Evolutionary conservation across 306 rosid genomes (phyloP).

Genomic region (Medicago ruthenica): DNA sequence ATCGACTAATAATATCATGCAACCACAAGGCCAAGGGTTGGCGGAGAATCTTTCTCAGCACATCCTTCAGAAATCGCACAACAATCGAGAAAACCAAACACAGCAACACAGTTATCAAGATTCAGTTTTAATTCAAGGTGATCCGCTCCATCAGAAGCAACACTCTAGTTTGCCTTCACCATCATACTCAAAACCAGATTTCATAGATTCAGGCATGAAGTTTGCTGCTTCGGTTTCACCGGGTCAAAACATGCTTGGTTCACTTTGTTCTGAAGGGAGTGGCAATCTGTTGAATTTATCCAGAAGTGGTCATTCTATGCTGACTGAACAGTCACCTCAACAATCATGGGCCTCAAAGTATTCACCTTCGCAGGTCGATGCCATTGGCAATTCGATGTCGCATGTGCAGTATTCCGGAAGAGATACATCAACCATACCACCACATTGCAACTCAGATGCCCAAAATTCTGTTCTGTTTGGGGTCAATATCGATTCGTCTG

Average conservation of each 20-base stretch:
- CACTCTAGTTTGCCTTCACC: constrained; percentile 69
- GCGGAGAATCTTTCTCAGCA: constrained; percentile 68
- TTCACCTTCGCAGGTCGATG: constrained; percentile 59
- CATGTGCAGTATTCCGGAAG: constrained; percentile 65
- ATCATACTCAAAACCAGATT: constrained; percentile 65
- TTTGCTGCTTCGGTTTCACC: constrained; percentile 59
- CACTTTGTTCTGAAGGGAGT: constrained; percentile 74
- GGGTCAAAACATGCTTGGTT: constrained; percentile 61
- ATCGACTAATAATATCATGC: constrained; percentile 62
- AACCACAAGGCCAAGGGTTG: constrained; percentile 59
- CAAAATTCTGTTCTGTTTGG: constrained; percentile 77
- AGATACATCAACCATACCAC: constrained; percentile 55
- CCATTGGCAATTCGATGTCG: constrained; percentile 62
- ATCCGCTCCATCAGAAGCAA: constrained; percentile 73
- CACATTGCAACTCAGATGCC: constrained; percentile 57
- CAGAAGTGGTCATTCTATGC: constrained; percentile 63
- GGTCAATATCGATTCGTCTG: constrained; percentile 83
- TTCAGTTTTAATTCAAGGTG: constrained; percentile 57
- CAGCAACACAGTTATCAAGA: constrained; percentile 64
- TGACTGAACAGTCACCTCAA: constrained; percentile 69
- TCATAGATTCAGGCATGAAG: constrained; percentile 65
- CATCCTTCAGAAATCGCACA: constrained; percentile 59
- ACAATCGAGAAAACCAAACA: constrained; percentile 61
- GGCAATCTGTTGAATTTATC: constrained; percentile 61
- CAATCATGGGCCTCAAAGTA: constrained; percentile 67